Evolutionary conservation across 768 basidiomycete genomes (phyloP).

Genomic region (Phanerodontia chrysosporium): DNA sequence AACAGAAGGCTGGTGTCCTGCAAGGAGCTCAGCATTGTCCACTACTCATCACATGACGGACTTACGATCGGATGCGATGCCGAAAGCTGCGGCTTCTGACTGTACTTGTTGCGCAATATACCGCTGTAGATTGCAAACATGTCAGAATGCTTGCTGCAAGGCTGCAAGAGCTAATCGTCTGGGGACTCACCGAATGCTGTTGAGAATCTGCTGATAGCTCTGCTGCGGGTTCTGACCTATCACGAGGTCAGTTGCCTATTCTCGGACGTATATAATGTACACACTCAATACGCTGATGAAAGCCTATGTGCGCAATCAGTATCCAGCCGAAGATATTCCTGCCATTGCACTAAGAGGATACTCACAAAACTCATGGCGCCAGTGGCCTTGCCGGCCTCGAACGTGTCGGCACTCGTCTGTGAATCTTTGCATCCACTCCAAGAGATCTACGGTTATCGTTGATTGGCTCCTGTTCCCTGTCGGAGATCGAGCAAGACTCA

Average conservation of each 20-base stretch:
- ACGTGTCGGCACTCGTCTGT: conserved; percentile 79
- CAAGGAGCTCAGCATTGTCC: not conserved
- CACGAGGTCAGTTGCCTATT: conserved; percentile 1
- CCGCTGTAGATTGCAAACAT: conserved; percentile 27
- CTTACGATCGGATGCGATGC: conserved; percentile 69
- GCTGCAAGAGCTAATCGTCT: not conserved
- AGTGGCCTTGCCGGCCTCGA: conserved; percentile 66
- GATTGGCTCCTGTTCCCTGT: not conserved
- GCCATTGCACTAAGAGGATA: conserved; percentile 7
- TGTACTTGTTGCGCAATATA: conserved; percentile 56
- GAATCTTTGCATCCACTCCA: conserved; percentile 84
- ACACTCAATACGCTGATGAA: conserved; percentile 59
- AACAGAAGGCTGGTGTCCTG: conserved; percentile 31
- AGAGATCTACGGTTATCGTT: conserved; percentile 50
- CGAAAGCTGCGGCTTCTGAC: conserved; percentile 69
- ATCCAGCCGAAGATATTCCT: conserved; percentile 3
- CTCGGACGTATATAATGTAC: conserved; percentile 14
- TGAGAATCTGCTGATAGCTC: conserved; percentile 61
- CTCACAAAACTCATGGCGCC: conserved; percentile 81
- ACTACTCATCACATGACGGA: not conserved
- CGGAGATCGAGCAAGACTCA: conserved; percentile 35
- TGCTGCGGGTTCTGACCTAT: conserved; percentile 49
- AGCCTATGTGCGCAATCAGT: conserved; percentile 32
- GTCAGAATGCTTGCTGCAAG: not conserved
- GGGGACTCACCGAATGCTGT: conserved; percentile 44